Conservation (phyloP, 2,329 filamentous ascomycete genomes). For the Aspergillus candidus region DNA sequence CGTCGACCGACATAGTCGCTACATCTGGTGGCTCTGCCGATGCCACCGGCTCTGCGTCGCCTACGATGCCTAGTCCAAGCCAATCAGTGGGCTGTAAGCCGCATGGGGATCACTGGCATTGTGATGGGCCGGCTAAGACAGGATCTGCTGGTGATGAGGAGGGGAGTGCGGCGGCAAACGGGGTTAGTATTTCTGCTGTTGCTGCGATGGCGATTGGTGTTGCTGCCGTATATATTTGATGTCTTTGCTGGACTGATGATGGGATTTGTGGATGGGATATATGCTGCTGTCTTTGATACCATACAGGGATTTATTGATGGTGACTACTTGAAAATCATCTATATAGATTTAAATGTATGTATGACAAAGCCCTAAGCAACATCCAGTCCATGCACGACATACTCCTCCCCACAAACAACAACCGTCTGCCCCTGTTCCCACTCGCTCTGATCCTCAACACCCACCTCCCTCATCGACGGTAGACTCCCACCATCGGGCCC, state of each 20-base stretch:
- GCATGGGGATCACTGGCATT: slow-evolving; percentile 18
- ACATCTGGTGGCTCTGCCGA: slow-evolving; percentile 2
- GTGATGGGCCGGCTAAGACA: slow-evolving; percentile 13
- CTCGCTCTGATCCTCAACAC: slow-evolving; percentile 6
- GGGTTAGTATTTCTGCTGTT: slow-evolving; percentile 4
- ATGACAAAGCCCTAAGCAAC: no score
- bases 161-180: slow-evolving; percentile 5
- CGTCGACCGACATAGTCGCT: slow-evolving; percentile 1
- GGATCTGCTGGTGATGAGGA: slow-evolving; percentile 6
- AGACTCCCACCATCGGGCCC: slow-evolving; percentile 5
- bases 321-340: not conserved
- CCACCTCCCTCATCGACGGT: slow-evolving; percentile 18
- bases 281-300: no score
- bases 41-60: slow-evolving; percentile 3
- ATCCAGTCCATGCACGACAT: slow-evolving; percentile 25
- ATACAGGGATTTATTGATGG: not conserved
- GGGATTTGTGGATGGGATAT: not conserved
- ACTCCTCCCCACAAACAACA: slow-evolving; percentile 12
- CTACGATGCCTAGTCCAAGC: slow-evolving; percentile 7
- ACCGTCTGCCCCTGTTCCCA: slow-evolving; percentile 19
- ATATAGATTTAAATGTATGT: not conserved
- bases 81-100: slow-evolving; percentile 11
- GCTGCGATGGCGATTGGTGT: slow-evolving; percentile 11
- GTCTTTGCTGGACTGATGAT: not conserved
- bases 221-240: slow-evolving; percentile 8